Conservation (phyloP, 2,329 filamentous ascomycete species). For the Dichotomopilus funicola region DNA sequence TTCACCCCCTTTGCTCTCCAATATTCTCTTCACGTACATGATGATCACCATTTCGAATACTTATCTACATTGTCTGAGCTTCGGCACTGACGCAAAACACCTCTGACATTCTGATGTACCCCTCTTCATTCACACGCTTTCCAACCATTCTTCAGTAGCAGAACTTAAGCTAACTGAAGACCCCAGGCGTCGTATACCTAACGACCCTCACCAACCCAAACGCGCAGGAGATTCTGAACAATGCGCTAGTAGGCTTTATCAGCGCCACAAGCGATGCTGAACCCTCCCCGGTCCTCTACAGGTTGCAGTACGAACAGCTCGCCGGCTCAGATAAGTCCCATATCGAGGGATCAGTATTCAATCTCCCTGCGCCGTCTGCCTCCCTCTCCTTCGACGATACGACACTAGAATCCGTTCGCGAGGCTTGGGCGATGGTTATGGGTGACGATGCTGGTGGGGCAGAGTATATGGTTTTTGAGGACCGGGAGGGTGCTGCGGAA, state of each 20-base stretch:
- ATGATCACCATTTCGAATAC: slow-evolving; percentile 83
- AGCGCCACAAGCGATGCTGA: slow-evolving; percentile 25
- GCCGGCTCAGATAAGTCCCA: slow-evolving; percentile 24
- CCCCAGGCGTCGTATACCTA: slow-evolving; percentile 36
- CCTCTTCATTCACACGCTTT: slow-evolving; percentile 9
- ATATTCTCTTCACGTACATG: slow-evolving; percentile 49
- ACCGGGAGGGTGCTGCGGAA: slow-evolving; percentile 56
- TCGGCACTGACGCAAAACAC: slow-evolving; percentile 74
- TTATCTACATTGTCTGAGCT: slow-evolving; percentile 99
- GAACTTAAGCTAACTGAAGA: slow-evolving; percentile 29
- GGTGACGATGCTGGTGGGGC: slow-evolving; percentile 40
- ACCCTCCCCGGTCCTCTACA: slow-evolving; percentile 38
- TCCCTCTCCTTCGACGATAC: slow-evolving; percentile 70
- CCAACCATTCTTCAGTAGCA: slow-evolving; percentile 9
- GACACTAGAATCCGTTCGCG: slow-evolving; percentile 58
- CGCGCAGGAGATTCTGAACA: slow-evolving; percentile 34
- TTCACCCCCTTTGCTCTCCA: slow-evolving; percentile 28
- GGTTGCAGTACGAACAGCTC: slow-evolving; percentile 50
- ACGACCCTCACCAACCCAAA: slow-evolving; percentile 32
- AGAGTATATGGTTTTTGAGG: slow-evolving; percentile 72
- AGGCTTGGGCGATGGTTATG: slow-evolving; percentile 62
- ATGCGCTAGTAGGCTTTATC: slow-evolving; percentile 39
- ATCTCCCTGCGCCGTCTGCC: slow-evolving; percentile 52
- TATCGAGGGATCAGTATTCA: slow-evolving; percentile 40
- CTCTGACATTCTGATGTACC: slow-evolving; percentile 83